Conservation (phyloP, 495 filamentous ascomycete genomes). For the Barbatosphaeria neglecta region DNA sequence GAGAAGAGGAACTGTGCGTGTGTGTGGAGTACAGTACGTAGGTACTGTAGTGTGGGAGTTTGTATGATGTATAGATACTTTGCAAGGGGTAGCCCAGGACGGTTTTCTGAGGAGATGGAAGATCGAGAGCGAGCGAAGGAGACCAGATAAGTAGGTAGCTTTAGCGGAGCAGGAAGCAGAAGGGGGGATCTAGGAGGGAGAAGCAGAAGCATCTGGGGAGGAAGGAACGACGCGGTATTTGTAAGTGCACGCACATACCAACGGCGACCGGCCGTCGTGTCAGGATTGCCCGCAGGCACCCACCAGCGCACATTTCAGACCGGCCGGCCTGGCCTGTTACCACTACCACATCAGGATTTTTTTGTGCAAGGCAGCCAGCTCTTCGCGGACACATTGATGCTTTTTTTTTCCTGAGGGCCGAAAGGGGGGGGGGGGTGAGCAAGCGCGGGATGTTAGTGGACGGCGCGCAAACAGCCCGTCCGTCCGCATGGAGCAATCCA, state of each 20-base stretch:
- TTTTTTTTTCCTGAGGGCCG: not conserved
- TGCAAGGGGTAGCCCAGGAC: too few species aligned
- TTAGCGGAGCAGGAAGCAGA: not conserved
- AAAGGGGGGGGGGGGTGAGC: not conserved
- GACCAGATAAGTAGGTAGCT: not conserved
- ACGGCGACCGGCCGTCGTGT: not conserved
- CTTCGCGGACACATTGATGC: conserved; percentile 1
- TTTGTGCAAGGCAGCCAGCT: not conserved
- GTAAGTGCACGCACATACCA: not conserved
- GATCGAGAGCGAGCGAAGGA: not conserved
- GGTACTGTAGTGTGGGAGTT: too few species aligned
- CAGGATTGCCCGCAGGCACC: not conserved
- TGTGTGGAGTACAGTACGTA: too few species aligned
- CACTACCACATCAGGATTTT: too few species aligned
- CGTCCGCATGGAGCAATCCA: not conserved
- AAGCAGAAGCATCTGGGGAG: not conserved
- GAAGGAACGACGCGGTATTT: not conserved
- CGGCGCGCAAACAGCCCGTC: not conserved
- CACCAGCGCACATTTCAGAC: not conserved
- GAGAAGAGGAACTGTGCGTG: too few species aligned
- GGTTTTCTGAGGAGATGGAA: too few species aligned
- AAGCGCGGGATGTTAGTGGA: not conserved
- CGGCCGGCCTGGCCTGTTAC: too few species aligned
- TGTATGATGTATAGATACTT: too few species aligned
- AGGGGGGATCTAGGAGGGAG: not conserved